Conservation (phyloP, 164 flowering plant genomes). For the Vitis labrusca region DNA sequence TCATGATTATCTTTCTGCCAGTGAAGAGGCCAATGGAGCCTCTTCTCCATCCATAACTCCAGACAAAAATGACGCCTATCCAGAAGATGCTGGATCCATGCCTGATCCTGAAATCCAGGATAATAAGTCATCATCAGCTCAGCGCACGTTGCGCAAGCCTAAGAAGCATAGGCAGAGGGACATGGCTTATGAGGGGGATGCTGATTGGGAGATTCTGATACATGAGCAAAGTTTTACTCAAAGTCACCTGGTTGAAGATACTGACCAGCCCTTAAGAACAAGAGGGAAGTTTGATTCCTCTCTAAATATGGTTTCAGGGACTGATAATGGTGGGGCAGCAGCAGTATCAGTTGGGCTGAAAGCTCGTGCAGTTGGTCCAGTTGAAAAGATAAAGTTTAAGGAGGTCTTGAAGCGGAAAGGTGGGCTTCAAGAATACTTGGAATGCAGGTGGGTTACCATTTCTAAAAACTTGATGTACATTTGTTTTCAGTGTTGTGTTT, state of each 20-base stretch:
- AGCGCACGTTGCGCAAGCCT: constrained; percentile 52
- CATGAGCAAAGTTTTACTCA: constrained; percentile 48
- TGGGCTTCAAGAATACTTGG: constrained; percentile 88
- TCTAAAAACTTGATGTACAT: not conserved
- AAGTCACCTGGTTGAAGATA: constrained; percentile 26
- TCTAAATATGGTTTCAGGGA: constrained; percentile 35
- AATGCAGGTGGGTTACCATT: constrained; percentile 75
- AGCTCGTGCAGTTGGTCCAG: constrained; percentile 72
- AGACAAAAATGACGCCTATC: constrained; percentile 33
- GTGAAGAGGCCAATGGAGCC: constrained; percentile 34
- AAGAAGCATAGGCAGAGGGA: constrained; percentile 78
- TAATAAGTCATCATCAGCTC: constrained; percentile 33
- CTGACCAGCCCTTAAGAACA: constrained; percentile 28
- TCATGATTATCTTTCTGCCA: constrained; percentile 22
- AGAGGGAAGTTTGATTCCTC: constrained; percentile 44
- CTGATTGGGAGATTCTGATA: constrained; percentile 73
- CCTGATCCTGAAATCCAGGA: constrained; percentile 40
- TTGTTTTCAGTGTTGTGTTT: constrained; percentile 4
- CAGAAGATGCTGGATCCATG: constrained; percentile 39
- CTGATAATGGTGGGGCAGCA: constrained; percentile 63
- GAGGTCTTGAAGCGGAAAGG: constrained; percentile 90
- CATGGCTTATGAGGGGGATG: constrained; percentile 98
- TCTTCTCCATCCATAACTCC: constrained; percentile 30
- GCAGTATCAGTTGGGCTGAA: constrained; percentile 91
- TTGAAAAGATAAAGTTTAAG: constrained; percentile 88